Conservation (phyloP, 148 eudicot genomes). For the Euryodendron excelsum region DNA sequence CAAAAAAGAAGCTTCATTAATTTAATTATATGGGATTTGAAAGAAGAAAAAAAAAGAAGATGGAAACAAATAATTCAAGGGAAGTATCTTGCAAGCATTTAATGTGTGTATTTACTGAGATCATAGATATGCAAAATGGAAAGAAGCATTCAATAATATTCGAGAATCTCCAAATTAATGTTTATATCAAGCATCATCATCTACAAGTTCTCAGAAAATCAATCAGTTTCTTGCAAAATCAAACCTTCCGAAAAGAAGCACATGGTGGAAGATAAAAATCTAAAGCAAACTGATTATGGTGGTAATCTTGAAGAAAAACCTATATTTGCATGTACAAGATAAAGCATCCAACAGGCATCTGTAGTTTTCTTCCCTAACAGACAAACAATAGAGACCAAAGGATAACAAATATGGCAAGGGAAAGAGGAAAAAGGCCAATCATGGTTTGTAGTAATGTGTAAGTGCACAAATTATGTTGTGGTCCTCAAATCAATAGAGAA, state of each 20-base stretch:
- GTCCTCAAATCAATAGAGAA: too few species aligned
- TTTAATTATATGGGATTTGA: constrained; percentile 2
- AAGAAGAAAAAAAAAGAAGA: not conserved
- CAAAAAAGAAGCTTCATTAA: constrained; percentile 7
- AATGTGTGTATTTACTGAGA: not conserved
- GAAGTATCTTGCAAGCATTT: not conserved
- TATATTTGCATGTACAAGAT: not conserved
- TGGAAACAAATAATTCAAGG: not conserved
- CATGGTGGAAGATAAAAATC: not conserved
- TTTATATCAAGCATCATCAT: not conserved
- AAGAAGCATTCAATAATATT: not conserved
- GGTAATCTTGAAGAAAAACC: not conserved
- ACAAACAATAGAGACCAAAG: not conserved
- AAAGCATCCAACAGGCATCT: not conserved
- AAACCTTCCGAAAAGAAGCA: not conserved
- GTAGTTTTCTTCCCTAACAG: not conserved
- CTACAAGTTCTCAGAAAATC: not conserved
- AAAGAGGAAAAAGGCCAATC: too few species aligned
- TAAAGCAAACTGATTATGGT: not conserved
- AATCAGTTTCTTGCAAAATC: not conserved
- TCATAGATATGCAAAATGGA: not conserved
- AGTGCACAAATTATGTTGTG: too few species aligned
- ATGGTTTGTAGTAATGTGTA: too few species aligned
- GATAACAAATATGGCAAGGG: not conserved
- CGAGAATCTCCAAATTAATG: not conserved